Base-by-base conservation (phyloP, 495 filamentous ascomycete genomes). In the Clohesyomyces aquaticus region DNA sequence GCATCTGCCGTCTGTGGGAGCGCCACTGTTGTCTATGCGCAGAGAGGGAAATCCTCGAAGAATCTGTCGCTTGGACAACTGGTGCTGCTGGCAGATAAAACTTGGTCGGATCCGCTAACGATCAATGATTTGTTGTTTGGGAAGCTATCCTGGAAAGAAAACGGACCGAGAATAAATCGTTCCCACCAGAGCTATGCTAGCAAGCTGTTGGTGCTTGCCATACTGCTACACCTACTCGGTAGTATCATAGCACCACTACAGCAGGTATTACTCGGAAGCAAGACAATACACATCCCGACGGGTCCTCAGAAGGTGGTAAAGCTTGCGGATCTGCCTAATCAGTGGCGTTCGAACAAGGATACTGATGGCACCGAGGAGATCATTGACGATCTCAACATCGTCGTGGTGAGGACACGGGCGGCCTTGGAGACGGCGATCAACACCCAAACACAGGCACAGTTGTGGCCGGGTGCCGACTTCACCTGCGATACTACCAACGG, bases 1-100 rank as follows among this genome's bases (percentile, higher is more conserved):
- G 70, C 71, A 0, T 72, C 73, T 2, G 60, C 69, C 1, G 63
- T 75, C 21, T 74, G 72, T 59, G 66, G 73, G 1, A 66, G 63
- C 26, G 70, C 72, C 1, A 72, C 68, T 3, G 72, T 72, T 1
- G 51, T 71, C 26, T 77, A 63, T 26, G 28, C 71, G 16, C 75
- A 75, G 61, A 26, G 42, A 25, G 21, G 26, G 11, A 57, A 57
- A 43, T 23, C 4, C 12, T 38, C 28, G 28, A 22, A 18, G 8
- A 4, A 29, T 4, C 38, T 70, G 38, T 67, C 55, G 18, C 21
- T 75, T 6, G 64, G 62, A 14, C 66, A 76, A 50, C 23, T 65
- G 48, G 65, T 71, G 21, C 50, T 51, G 3, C 65, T 76, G 1
- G 73, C 74, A 0, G 72, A 75, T 50, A 59, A 63, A 23, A 61